Base-by-base conservation (phyloP, 1,284 basidiomycete species). In the Ceratobasidium sp. region DNA sequence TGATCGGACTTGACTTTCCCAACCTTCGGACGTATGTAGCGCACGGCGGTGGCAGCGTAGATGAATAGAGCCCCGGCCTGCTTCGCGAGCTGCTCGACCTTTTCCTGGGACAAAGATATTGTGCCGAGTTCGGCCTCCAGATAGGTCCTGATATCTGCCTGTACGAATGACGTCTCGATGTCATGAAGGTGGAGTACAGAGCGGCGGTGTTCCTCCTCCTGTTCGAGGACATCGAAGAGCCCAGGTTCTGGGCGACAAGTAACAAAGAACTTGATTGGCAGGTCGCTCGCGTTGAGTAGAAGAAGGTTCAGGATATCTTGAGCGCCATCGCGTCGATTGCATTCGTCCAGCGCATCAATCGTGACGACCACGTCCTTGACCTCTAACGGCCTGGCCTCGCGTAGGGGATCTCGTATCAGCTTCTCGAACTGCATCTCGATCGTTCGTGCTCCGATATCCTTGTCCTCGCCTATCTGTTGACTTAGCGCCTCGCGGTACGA, bases 311-410 rank as follows among this genome's bases (percentile, higher is more conserved):
- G 55, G n/a, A 62, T 23, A 28, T 44, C 57, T 47, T 72, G 43
- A 3, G 38, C 57, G 1, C 44, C 57, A 6, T 21, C 30, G 35
- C 50, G 30, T 13, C 43, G 23, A 35, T 26, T 26, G 32, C 70
- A 72, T 35, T 72, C 70, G 32, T 72, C 70, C n/a, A 72, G 57
- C 8, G 70, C 70, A 23, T 72, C 70, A 21, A 72, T 62, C 21
- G 61, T 46, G 30, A 72, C 43, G 13, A 72, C 57, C 18, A 72
- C 6, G 4, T 14, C 47, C 7, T 23, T 14, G 4, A 14, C 6
- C 47, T 6, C 23, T 11, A 30, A 18, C 6, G 4, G 6, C 47
- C 16, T 49, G 28, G 28, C 46, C 1, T 41, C 16, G 18, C n/a
- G 23, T 18, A 72, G 43, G 11, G 70, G 70, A 16, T 47, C 46